Evolutionary conservation across 306 rosid genomes (phyloP), one percentile per base, ranked within the genome.

Genomic region (Quercus wislizeni): DNA sequence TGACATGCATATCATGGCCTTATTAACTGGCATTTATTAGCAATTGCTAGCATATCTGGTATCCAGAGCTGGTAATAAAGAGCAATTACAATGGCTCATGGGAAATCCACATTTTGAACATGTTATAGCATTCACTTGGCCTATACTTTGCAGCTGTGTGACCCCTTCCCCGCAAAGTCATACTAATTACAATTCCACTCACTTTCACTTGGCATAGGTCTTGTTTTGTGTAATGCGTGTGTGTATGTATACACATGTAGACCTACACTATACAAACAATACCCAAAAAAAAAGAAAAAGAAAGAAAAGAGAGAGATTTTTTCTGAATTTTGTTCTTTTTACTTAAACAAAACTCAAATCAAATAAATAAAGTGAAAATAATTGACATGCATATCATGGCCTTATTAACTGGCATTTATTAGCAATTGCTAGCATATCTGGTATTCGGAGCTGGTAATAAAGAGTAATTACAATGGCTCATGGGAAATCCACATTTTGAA

Each of bases 91-190:
- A 76, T 25, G 56, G 28, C 7, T n/a, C 2, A 6, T 83, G 41
- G 18, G 77, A 78, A 10, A 74, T 69, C 80, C 80, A 78, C 62
- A 56, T 78, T 61, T 74, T 52, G 56, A 78, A 68, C 86, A 83
- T 74, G 59, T 76, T 68, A 83, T 74, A 74, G 69, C 83, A 78
- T 69, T 83, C 83, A 20, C 74, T 78, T 4, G 74, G 83, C 43
- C 4, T 21, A 30, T 78, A 69, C 41, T 83, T 69, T 11, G 74
- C 70, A 38, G 83, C 74, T 25, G 70, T 83, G 71, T 83, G 77
- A 27, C 80, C 83, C 38, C 70, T 74, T 68, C 80, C 80, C 77
- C 65, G 23, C 70, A 58, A 46, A 77, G 3, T 38, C 54, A 12
- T 28, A 63, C 41, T 63, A 28, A 5, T 14, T 15, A 63, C 14